phyloP scores from a whole-genome alignment of 345 rosid genomes.

The Sonneratia caseolaris region DNA sequence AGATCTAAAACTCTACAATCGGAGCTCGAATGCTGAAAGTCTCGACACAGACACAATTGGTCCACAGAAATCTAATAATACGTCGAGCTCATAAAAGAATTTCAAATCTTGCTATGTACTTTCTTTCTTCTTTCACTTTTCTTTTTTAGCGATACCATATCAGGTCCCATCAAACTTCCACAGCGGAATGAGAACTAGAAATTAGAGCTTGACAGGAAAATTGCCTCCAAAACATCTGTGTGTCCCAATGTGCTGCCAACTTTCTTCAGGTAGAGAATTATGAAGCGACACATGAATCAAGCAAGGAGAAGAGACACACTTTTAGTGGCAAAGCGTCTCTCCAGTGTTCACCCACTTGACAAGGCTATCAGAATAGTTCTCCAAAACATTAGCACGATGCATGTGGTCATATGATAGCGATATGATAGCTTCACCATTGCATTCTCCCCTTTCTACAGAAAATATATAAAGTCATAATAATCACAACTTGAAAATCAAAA shows the following conservation, averaged over 20 bases:
- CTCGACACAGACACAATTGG: slow-evolving; percentile 26
- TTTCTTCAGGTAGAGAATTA: not conserved
- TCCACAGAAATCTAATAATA: slow-evolving; percentile 11
- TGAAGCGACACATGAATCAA: not conserved
- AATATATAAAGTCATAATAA: not conserved
- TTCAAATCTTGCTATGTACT: slow-evolving; percentile 36
- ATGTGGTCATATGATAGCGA: slow-evolving; percentile 17
- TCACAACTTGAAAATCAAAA: not conserved
- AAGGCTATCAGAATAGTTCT: slow-evolving; percentile 69
- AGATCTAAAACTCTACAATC: slow-evolving; percentile 25
- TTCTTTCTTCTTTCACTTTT: slow-evolving; percentile 16
- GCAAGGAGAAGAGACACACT: not conserved
- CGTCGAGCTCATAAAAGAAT: slow-evolving; percentile 36
- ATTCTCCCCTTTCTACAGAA: slow-evolving; percentile 48
- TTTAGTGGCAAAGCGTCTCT: slow-evolving; percentile 68
- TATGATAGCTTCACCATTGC: slow-evolving; percentile 29
- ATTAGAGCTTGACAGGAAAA: not conserved
- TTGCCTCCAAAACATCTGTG: not conserved
- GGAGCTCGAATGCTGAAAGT: slow-evolving; percentile 24
- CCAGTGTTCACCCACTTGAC: slow-evolving; percentile 71
- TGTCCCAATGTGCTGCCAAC: slow-evolving; percentile 3
- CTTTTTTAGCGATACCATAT: slow-evolving; percentile 6
- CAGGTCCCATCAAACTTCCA: not conserved
- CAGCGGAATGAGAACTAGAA: not conserved
- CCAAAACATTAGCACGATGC: slow-evolving; percentile 24